These are phyloP conservation scores for Cenchrus fungigraminus DNA, from an alignment of 176 grass and related monocot species.

Conservation along the genomic window DNA sequence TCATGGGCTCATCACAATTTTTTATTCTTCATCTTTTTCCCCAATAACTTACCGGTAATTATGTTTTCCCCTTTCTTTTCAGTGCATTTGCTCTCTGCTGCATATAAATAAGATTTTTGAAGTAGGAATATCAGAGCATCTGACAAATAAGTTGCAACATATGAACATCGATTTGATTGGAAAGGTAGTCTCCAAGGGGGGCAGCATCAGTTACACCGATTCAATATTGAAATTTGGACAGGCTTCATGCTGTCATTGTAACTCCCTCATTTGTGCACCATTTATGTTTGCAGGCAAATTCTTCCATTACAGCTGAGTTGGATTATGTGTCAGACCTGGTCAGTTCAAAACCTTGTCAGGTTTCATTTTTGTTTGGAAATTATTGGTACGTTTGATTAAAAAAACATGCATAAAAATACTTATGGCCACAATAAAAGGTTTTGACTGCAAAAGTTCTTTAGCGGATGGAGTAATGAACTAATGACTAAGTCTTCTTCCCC, in stretches of 20 bases:
- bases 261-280: slow-evolving; percentile 1
- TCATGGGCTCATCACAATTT: background rate
- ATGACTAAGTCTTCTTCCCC: background rate
- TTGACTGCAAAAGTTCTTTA: background rate
- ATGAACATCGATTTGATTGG: slow-evolving; percentile 73
- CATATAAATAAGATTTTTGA: slow-evolving; percentile 97
- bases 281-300: slow-evolving; percentile 79
- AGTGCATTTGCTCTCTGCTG: slow-evolving; percentile 90
- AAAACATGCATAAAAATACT: background rate
- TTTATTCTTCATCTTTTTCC: slow-evolving; percentile 2
- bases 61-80: slow-evolving; percentile 28
- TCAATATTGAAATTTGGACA: slow-evolving; percentile 30
- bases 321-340: slow-evolving; percentile 96
- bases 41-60: slow-evolving; percentile 32
- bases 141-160: slow-evolving; percentile 74
- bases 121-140: slow-evolving; percentile 91
- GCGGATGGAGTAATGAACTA: background rate
- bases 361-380: background rate
- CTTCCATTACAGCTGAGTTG: slow-evolving; percentile 80
- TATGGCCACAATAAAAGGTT: background rate
- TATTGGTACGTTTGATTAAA: background rate
- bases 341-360: slow-evolving; percentile 25
- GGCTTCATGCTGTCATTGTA: slow-evolving; percentile 22
- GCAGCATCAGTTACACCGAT: slow-evolving; percentile 17
- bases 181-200: slow-evolving; percentile 56